Base-by-base conservation (phyloP, 257 asterid genomes). In the Linaria vulgaris region DNA sequence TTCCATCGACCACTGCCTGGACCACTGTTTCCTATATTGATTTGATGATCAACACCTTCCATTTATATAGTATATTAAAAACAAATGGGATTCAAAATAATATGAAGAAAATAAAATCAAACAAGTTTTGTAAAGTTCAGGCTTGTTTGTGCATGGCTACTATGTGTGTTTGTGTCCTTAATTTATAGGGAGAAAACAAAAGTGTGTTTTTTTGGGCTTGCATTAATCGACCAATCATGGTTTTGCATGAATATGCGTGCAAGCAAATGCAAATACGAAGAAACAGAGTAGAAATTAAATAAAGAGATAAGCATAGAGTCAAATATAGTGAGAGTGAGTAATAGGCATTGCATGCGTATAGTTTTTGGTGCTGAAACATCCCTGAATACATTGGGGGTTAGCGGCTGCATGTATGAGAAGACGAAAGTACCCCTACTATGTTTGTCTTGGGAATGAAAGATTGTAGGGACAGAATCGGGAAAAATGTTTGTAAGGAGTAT, bases 301-400 rank as follows among this genome's bases (percentile, higher is more conserved):
- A 60, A 58, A 76, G 75, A 72, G 74, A 76, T 55, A 71, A 77
- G 72, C 72, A 69, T 77, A 77, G 83, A 74, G 85, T 80, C 85
- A 74, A 77, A 80, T 78, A 71, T 61, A 53, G 39, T 11, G 56
- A 68, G 62, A 37, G 20, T 34, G 60, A 22, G 56, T 27, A 27
- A 6, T 27, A 27, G 34, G 64, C 64, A 59, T 59, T 59, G 90
- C 95, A 85, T 87, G 96, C 96, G 95, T 85, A 82, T 83, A 69
- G 96, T 87, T 83, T 83, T 85, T 82, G 90, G 95, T 83, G 97
- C 80, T 37, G 76, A 78, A 71, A 80, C 74, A 80, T 72, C 83
- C 74, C 94, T 83, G 94, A 88, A 90, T 87, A 85, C 96, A 83
- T n/a, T 83, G 95, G 95, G 70, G 76, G 72, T 71, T 64, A 79